A percentile compares a stretch with the other conserved stretches of the same genome.
Conservation (phyloP, 2,329 filamentous ascomycete genomes). For the Chaetomium sp. region DNA sequence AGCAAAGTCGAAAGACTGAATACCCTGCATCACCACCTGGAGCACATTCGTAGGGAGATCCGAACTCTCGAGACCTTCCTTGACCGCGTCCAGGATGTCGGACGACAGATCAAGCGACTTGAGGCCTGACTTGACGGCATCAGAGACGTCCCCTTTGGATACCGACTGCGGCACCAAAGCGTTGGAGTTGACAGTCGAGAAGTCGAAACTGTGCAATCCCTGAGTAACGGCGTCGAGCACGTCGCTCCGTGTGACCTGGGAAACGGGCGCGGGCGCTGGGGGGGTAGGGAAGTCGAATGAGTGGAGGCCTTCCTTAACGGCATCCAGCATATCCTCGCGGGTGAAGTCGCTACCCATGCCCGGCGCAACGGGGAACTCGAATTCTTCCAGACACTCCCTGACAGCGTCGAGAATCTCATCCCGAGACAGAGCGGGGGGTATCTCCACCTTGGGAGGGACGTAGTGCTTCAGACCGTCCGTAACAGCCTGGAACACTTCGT, state of each 20-base stretch:
- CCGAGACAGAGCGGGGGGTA: slow-evolving; percentile 61
- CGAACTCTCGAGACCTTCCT: slow-evolving; percentile 23
- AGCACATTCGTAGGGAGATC: slow-evolving; percentile 19
- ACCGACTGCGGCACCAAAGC: slow-evolving; percentile 18
- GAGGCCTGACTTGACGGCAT: slow-evolving; percentile 21
- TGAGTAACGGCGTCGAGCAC: slow-evolving; percentile 23
- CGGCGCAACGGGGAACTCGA: slow-evolving; percentile 64
- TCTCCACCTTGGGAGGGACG: slow-evolving; percentile 64
- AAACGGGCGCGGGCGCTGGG: neutral
- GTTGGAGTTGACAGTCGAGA: slow-evolving; percentile 15
- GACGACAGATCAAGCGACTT: slow-evolving; percentile 30
- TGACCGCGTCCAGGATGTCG: slow-evolving; percentile 22
- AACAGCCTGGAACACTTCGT: slow-evolving; percentile 79
- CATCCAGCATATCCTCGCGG: slow-evolving; percentile 56
- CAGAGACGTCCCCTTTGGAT: slow-evolving; percentile 20
- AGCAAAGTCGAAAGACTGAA: slow-evolving; percentile 24
- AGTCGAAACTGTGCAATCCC: slow-evolving; percentile 22
- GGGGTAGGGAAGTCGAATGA: slow-evolving; percentile 39
- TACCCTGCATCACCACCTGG: slow-evolving; percentile 19
- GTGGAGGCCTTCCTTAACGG: slow-evolving; percentile 54
- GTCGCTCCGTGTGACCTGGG: slow-evolving; percentile 19
- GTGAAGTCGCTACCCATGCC: slow-evolving; percentile 49
- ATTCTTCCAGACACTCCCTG: slow-evolving; percentile 77
- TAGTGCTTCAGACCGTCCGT: slow-evolving; percentile 82
- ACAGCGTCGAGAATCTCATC: slow-evolving; percentile 82